Evolutionary conservation across 2,329 filamentous ascomycete genomes (phyloP), one percentile per base, ranked within the genome.

Genomic region (Fusarium vanettenii): DNA sequence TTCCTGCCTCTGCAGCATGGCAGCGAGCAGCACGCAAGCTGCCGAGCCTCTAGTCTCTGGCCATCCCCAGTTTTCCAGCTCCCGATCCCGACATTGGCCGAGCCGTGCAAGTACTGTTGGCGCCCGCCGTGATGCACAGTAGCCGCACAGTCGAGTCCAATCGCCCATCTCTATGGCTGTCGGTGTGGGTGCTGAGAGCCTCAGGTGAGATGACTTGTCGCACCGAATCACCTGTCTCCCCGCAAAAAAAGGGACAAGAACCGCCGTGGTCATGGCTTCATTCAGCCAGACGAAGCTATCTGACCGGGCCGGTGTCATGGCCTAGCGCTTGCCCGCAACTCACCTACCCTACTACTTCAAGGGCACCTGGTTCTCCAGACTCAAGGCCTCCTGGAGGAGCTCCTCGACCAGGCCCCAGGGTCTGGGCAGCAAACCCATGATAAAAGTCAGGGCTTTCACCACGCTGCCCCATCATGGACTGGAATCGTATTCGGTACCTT

Each of bases 41-140:
- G 29, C 27, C 20, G 37, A 66, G 71, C 55, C 63, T 45, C 22
- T 48, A 22, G 22, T 57, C 60, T 50, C 48, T 31, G 48, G 18
- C 27, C 48, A 57, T 56, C 57, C 70, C 72, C 55, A 43, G 67
- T 76, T 67, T 77, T 73, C 71, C 60, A 56, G 16, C 41, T 18
- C 27, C 60, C 18, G 48, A 64, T 75, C 57, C 77, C 77, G 77
- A 78, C 13, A 78, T 77, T 78, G 68, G 64, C 77, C 77, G 77
- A 73, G 60, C 77, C 69, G 76, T 79, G 39, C 35, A 29, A 20
- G 14, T 50, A 77, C 66, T 75, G 74, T 71, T 16, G n/a, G 27
- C 2, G 2, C 1, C 7, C 11, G n/a, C 39, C 3, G 5, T 5
- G 8, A 41, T 55, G 20, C 27, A 75, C 72, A 76, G 72, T 76